These are phyloP conservation scores for Rutstroemia sp. DNA, from an alignment of 2,329 filamentous ascomycete genomes.

Conservation along the genomic window DNA sequence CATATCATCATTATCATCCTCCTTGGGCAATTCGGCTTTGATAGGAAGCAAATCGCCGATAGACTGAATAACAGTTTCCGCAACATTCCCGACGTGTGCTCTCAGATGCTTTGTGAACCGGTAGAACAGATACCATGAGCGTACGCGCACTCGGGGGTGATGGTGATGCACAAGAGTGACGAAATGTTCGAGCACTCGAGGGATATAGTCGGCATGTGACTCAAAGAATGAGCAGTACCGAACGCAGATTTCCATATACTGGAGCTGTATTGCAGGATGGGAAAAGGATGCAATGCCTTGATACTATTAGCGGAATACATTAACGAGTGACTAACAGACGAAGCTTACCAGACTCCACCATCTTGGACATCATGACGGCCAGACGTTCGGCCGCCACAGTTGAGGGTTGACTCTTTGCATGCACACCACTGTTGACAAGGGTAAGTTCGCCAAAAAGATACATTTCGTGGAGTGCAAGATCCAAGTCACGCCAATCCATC, in stretches of 20 bases:
- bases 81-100: slow-evolving; percentile 76
- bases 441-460: slow-evolving; percentile 91
- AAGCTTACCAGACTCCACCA: slow-evolving; percentile 79
- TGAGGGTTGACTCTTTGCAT: slow-evolving; percentile 75
- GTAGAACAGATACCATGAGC: slow-evolving; percentile 96
- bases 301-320: slow-evolving; percentile 21
- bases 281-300: slow-evolving; percentile 75
- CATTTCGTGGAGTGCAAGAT: slow-evolving; percentile 92
- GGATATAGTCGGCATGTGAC: slow-evolving; percentile 71
- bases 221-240: slow-evolving; percentile 93
- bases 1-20: slow-evolving; percentile 73
- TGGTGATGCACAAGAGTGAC: slow-evolving; percentile 83
- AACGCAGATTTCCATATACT: slow-evolving; percentile 98
- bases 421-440: slow-evolving; percentile 80
- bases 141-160: slow-evolving; percentile 76
- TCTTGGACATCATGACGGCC: slow-evolving; percentile 87
- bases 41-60: slow-evolving; percentile 84
- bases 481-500: slow-evolving; percentile 91
- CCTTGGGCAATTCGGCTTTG: slow-evolving; percentile 77
- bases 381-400: slow-evolving; percentile 73
- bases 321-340: slow-evolving; percentile 3
- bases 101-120: slow-evolving; percentile 85
- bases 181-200: slow-evolving; percentile 83
- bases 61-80: slow-evolving; percentile 84
- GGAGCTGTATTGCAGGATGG: slow-evolving; percentile 85